Percentiles rank a stretch among this genome's conserved stretches.
Conservation (phyloP, 2,329 filamentous ascomycete species). For the Mollisia scopiformis region DNA sequence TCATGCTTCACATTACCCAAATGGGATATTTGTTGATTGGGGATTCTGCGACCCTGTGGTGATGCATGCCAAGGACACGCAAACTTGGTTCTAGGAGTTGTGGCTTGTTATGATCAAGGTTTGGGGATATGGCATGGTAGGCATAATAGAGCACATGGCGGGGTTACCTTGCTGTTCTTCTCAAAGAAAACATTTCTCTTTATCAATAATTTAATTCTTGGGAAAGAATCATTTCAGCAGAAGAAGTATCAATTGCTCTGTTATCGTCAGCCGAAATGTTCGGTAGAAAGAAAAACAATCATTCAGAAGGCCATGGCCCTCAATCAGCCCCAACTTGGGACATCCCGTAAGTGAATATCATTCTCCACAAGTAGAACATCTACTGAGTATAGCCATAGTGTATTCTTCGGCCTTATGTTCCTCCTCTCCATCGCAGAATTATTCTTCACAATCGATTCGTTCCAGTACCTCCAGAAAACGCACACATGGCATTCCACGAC, state of each 20-base stretch:
- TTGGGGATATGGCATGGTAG: not conserved
- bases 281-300: constrained; percentile 1
- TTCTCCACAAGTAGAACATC: not conserved
- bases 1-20: constrained; percentile 1
- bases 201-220: not conserved
- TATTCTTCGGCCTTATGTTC: constrained; percentile 27
- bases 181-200: not conserved
- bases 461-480: constrained; percentile 25
- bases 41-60: not conserved
- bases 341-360: constrained; percentile 4
- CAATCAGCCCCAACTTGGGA: not conserved
- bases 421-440: constrained; percentile 22
- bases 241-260: not conserved
- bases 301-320: not conserved
- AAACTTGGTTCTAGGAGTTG: not conserved
- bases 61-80: not conserved
- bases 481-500: constrained; percentile 21
- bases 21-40: not conserved
- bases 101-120: not conserved
- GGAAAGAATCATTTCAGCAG: not conserved
- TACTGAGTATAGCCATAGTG: constrained; percentile 5
- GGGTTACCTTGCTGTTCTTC: not conserved
- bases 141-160: not conserved
- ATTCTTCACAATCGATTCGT: constrained; percentile 23
- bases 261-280: constrained; percentile 6